These are phyloP conservation scores for Shiraia bambusicola DNA, from an alignment of 2,329 filamentous ascomycete genomes.

Conservation along the genomic window DNA sequence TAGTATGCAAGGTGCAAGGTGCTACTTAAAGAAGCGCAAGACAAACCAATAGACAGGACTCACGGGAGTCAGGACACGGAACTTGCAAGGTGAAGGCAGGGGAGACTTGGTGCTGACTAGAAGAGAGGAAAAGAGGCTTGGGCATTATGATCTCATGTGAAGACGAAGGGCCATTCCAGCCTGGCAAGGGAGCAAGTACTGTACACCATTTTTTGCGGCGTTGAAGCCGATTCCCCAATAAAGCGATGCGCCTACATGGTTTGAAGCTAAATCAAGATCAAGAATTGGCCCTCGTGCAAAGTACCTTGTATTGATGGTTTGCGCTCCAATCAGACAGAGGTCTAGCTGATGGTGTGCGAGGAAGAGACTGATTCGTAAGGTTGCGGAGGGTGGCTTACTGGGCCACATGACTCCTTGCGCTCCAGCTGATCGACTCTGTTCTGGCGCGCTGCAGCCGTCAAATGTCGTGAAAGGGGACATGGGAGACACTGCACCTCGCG, in stretches of 20 bases:
- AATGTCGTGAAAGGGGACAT: slow-evolving; percentile 19
- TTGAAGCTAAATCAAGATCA: slow-evolving; percentile 41
- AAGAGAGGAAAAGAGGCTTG: slow-evolving; percentile 20
- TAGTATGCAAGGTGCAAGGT: slow-evolving; percentile 27
- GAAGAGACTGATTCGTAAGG: slow-evolving; percentile 41
- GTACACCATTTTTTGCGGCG: slow-evolving; percentile 31
- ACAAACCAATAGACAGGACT: slow-evolving; percentile 24
- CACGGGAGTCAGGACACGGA: too few relatives aligned
- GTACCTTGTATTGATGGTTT: slow-evolving; percentile 36
- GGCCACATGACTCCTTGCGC: slow-evolving; percentile 39
- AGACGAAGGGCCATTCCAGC: slow-evolving; percentile 23
- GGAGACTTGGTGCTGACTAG: slow-evolving; percentile 16
- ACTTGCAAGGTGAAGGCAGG: slow-evolving; percentile 30
- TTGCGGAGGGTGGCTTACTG: slow-evolving; percentile 40
- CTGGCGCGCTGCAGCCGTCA: slow-evolving; percentile 28
- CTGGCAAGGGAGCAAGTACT: slow-evolving; percentile 26
- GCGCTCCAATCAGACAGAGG: slow-evolving; percentile 34
- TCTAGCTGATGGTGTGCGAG: slow-evolving; percentile 40
- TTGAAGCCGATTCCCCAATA: slow-evolving; percentile 34
- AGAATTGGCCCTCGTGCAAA: slow-evolving; percentile 35
- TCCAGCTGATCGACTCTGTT: slow-evolving; percentile 42
- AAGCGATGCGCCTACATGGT: slow-evolving; percentile 39
- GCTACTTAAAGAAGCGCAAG: slow-evolving; percentile 31
- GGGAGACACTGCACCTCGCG: slow-evolving; percentile 15
- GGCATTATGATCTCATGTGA: slow-evolving; percentile 37